Evolutionary conservation across 257 asterid species (phyloP).

Genomic region (Vinca minor): DNA sequence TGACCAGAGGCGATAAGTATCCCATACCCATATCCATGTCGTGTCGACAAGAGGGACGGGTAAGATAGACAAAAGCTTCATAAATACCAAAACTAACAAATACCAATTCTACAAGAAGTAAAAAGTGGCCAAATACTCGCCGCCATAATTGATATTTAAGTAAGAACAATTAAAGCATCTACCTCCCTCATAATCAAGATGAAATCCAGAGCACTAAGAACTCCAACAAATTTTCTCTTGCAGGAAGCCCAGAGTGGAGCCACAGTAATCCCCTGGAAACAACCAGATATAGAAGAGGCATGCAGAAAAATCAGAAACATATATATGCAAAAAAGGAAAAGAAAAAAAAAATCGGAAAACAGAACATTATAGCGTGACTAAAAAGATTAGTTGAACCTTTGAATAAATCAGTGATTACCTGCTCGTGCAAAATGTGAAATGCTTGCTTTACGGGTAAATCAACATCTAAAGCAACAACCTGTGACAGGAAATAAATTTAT

Average conservation of each 20-base stretch:
- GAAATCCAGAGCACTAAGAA: slow-evolving; percentile 81
- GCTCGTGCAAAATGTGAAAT: slow-evolving; percentile 84
- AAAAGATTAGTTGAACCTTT: neutral
- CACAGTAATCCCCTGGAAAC: slow-evolving; percentile 67
- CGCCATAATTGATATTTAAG: neutral
- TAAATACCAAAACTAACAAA: neutral
- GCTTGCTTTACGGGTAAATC: slow-evolving; percentile 87
- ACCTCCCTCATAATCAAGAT: slow-evolving; percentile 91
- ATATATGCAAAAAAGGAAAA: too few species aligned
- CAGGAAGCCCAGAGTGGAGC: slow-evolving; percentile 88
- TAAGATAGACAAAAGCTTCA: neutral
- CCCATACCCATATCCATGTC: too few species aligned
- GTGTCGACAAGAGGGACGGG: too few species aligned
- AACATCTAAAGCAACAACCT: slow-evolving; percentile 81
- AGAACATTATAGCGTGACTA: too few species aligned
- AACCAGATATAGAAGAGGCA: slow-evolving; percentile 5
- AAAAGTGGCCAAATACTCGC: neutral
- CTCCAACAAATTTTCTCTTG: slow-evolving; percentile 72
- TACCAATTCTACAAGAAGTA: neutral
- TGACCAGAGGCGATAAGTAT: too few species aligned
- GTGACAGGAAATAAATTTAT: neutral
- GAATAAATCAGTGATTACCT: slow-evolving; percentile 40
- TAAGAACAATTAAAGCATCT: slow-evolving; percentile 14
- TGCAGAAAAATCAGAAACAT: neutral
- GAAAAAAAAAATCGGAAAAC: too few species aligned